Percentiles rank a stretch among this genome's conserved stretches.
Evolutionary conservation across 2,329 filamentous ascomycete genomes (phyloP).

Genomic region (Sarocladium kiliense): DNA sequence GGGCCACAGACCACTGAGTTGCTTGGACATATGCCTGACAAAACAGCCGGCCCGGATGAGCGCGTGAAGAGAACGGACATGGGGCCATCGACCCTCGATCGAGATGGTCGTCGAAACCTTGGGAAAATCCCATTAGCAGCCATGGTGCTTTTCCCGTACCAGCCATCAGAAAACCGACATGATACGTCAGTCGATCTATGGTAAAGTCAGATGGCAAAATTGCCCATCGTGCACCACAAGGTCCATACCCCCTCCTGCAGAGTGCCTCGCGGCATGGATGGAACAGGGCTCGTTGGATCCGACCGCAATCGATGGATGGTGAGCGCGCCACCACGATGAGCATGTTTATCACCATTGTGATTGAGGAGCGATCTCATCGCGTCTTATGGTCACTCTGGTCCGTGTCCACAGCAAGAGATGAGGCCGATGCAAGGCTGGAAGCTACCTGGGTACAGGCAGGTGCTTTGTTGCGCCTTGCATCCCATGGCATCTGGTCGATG

Average conservation of each 20-base stretch:
- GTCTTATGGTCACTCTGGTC: too few species aligned
- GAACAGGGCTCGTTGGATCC: background rate
- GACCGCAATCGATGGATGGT: background rate
- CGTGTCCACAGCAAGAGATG: background rate
- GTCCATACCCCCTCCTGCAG: background rate
- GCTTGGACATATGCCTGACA: background rate
- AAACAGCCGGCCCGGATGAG: background rate
- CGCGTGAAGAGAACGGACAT: background rate
- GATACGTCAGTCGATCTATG: conserved; percentile 1
- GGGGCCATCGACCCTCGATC: conserved; percentile 2
- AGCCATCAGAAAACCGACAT: conserved; percentile 3
- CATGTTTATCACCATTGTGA: background rate
- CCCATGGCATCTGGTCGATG: background rate
- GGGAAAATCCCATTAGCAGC: background rate
- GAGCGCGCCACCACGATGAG: background rate
- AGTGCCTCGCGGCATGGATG: background rate
- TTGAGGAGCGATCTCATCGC: background rate
- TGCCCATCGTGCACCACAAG: background rate
- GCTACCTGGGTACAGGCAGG: too few species aligned
- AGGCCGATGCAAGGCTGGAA: background rate
- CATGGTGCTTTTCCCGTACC: conserved; percentile 3
- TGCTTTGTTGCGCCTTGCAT: background rate
- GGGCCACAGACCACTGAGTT: too few species aligned
- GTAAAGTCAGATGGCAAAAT: conserved; percentile 7
- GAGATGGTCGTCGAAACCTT: background rate